Evolutionary conservation across 345 rosid genomes (phyloP).

Genomic region (Turritis glabra): DNA sequence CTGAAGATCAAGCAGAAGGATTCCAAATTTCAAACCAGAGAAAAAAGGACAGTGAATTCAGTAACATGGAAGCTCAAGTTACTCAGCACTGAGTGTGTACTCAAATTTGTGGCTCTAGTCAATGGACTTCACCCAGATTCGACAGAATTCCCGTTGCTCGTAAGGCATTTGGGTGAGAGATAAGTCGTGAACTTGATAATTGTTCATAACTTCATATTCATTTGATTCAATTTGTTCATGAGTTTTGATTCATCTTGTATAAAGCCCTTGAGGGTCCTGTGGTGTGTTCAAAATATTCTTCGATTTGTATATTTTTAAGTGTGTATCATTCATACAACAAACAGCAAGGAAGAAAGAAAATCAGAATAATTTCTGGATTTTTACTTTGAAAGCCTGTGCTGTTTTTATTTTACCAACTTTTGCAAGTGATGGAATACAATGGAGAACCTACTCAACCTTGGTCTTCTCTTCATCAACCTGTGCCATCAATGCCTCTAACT

Average conservation of each 20-base stretch:
- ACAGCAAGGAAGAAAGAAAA: conserved; percentile 19
- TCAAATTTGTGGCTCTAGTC: conserved; percentile 64
- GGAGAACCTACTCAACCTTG: conserved; percentile 24
- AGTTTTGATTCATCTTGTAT: conserved; percentile 26
- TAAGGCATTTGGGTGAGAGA: conserved; percentile 42
- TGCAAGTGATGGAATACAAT: conserved; percentile 16
- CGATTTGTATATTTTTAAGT: conserved; percentile 25
- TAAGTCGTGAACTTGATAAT: conserved; percentile 21
- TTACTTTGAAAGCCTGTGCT: conserved; percentile 9
- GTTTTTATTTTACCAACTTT: conserved; percentile 14
- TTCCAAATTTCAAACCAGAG: conserved; percentile 41
- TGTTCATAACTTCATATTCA: conserved; percentile 26
- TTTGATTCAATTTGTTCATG: conserved; percentile 32
- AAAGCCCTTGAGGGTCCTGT: conserved; percentile 16
- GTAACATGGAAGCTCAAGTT: conserved; percentile 71
- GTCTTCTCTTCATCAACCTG: conserved; percentile 96
- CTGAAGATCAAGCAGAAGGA: conserved; percentile 42
- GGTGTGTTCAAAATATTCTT: conserved; percentile 21
- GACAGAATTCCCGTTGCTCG: conserved; percentile 44
- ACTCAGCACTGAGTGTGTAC: conserved; percentile 51
- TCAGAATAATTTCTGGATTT: neutral
- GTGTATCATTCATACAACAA: conserved; percentile 21
- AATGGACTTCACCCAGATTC: conserved; percentile 67
- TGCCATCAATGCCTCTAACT: conserved; percentile 76
- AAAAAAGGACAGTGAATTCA: conserved; percentile 24